Percentiles rank a stretch among this genome's conserved stretches.
These are phyloP conservation scores for Populus trichocarpa DNA, from an alignment of 441 rosid species.

Conservation along the genomic window DNA sequence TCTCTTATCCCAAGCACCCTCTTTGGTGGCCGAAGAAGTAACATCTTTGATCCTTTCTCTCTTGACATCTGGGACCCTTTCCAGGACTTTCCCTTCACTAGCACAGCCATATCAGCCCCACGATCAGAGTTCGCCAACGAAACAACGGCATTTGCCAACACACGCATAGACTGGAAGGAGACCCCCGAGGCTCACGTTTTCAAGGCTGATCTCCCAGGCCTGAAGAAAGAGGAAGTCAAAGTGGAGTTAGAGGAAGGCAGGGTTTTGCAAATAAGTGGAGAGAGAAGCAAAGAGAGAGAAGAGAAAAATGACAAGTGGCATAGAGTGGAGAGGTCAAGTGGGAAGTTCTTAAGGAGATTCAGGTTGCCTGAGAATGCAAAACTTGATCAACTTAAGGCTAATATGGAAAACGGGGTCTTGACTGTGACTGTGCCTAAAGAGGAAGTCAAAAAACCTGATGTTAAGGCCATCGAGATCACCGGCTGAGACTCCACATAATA, in stretches of 20 bases:
- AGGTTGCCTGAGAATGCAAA: slow-evolving; percentile 31
- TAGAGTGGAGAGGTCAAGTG: slow-evolving; percentile 27
- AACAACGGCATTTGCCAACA: slow-evolving; percentile 16
- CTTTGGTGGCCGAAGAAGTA: slow-evolving; percentile 30
- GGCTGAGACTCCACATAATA: slow-evolving; percentile 7
- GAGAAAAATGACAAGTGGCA: slow-evolving; percentile 33
- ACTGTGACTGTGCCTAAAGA: slow-evolving; percentile 30
- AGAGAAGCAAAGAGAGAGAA: slow-evolving; percentile 22
- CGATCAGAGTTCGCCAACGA: slow-evolving; percentile 27
- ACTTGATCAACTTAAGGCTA: slow-evolving; percentile 26
- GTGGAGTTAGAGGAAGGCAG: slow-evolving; percentile 28
- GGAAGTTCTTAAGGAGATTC: slow-evolving; percentile 34
- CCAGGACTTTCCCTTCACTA: slow-evolving; percentile 3
- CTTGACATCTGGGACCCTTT: slow-evolving; percentile 34
- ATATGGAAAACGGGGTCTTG: slow-evolving; percentile 34
- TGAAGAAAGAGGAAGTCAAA: slow-evolving; percentile 32
- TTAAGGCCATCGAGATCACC: slow-evolving; percentile 21
- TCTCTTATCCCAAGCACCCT: slow-evolving; percentile 39
- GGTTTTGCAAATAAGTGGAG: slow-evolving; percentile 33
- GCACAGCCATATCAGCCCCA: neutral
- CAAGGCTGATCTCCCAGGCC: slow-evolving; percentile 34
- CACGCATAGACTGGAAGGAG: slow-evolving; percentile 37
- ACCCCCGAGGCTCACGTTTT: slow-evolving; percentile 31
- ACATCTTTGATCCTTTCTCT: slow-evolving; percentile 44
- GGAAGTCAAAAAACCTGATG: slow-evolving; percentile 28